Conservation (phyloP, 202 grass and related monocot genomes). For the Elaeis oleifera region DNA sequence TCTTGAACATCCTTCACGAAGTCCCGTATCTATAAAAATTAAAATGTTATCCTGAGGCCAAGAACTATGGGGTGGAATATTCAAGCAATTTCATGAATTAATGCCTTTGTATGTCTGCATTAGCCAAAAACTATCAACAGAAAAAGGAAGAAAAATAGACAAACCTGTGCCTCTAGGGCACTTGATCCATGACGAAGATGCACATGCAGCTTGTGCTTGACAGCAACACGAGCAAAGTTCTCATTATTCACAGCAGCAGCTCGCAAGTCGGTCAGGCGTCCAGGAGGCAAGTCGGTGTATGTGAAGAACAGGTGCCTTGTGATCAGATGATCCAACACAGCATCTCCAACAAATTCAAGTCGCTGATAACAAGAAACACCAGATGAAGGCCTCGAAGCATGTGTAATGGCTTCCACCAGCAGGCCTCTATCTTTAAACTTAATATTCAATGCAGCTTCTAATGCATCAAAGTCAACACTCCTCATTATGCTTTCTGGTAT, state of each 20-base stretch:
- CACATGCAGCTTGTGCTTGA: conserved; percentile 73
- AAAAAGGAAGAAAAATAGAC: conserved; percentile 7
- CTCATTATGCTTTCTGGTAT: conserved; percentile 85
- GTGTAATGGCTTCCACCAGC: conserved; percentile 86
- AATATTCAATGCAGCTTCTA: conserved; percentile 59
- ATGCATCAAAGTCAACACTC: conserved; percentile 70
- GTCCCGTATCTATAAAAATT: conserved; percentile 65
- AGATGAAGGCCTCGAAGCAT: conserved; percentile 90
- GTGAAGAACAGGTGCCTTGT: conserved; percentile 87
- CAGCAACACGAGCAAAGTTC: conserved; percentile 92
- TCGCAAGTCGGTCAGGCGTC: conserved; percentile 80
- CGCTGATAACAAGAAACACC: conserved; percentile 97
- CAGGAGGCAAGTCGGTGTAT: conserved; percentile 91
- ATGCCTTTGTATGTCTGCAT: background rate
- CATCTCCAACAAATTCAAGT: conserved; percentile 96
- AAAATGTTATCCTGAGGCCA: too few species aligned
- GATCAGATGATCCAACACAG: conserved; percentile 96
- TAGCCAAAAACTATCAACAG: conserved; percentile 15
- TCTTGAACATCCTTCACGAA: conserved; percentile 92
- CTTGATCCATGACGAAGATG: conserved; percentile 96
- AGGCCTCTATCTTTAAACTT: conserved; percentile 75
- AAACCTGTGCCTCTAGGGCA: conserved; percentile 90
- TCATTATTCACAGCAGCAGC: conserved; percentile 98
- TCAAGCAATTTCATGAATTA: too few species aligned
- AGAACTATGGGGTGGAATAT: too few species aligned